A percentile compares a stretch with the other conserved stretches of the same genome.
Evolutionary conservation across 257 asterid species (phyloP).

Genomic region (Eustoma russellianum): DNA sequence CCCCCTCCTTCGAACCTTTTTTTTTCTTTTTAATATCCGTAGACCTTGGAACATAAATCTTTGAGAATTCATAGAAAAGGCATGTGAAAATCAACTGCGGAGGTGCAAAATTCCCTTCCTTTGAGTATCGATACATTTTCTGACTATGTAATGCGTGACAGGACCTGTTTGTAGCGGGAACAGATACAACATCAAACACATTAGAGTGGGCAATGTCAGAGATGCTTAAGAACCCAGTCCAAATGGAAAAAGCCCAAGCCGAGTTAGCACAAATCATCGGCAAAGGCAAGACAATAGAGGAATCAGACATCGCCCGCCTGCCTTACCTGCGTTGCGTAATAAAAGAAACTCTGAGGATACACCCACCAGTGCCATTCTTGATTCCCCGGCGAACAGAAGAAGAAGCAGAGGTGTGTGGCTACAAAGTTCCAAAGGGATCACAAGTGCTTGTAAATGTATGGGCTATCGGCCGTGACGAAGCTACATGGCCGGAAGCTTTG

Average conservation of each 20-base stretch:
- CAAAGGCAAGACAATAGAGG: slow-evolving; percentile 38
- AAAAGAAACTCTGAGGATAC: slow-evolving; percentile 59
- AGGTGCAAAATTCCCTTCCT: background rate
- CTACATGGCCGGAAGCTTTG: slow-evolving; percentile 41
- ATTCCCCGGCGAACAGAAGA: slow-evolving; percentile 44
- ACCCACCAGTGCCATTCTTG: slow-evolving; percentile 66
- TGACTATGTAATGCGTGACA: slow-evolving; percentile 2
- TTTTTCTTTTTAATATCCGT: no score
- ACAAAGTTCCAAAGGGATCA: slow-evolving; percentile 36
- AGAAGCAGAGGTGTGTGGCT: slow-evolving; percentile 42
- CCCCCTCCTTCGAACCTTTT: no score
- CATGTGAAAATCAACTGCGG: no score
- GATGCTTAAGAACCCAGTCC: slow-evolving; percentile 42
- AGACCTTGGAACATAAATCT: no score
- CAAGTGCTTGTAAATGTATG: slow-evolving; percentile 49
- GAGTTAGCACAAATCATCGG: slow-evolving; percentile 52
- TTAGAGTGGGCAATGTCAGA: slow-evolving; percentile 85
- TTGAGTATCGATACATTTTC: background rate
- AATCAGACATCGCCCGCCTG: slow-evolving; percentile 35
- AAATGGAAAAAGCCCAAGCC: slow-evolving; percentile 34
- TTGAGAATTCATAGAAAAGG: no score
- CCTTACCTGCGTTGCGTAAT: slow-evolving; percentile 48
- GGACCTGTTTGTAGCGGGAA: slow-evolving; percentile 66
- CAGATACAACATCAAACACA: slow-evolving; percentile 57
- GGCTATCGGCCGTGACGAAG: slow-evolving; percentile 62